Evolutionary conservation across 805 yeast genomes (phyloP), one percentile per base, ranked within the genome.

Genomic region (Torulaspora gathmanii): DNA sequence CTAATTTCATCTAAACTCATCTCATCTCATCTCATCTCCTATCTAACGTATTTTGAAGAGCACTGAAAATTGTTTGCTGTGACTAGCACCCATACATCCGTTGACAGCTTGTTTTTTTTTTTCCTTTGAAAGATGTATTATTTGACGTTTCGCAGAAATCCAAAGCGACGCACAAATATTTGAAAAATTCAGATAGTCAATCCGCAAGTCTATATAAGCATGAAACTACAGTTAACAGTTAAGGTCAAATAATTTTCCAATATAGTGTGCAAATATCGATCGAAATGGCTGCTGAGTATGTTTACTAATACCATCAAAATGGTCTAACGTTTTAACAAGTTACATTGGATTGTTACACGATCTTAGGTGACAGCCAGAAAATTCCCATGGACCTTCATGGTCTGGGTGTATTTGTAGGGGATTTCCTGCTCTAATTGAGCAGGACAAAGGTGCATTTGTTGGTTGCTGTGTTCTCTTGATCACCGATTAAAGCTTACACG

Each of bases 251-350:
- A 4, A 20, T 20, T 20, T 6, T 20, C 22, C 6, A 20, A 16
- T 12, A 5, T 19, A 37, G 26, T 34, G 34, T 28, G 33, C 20
- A 29, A 37, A 39, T 31, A 31, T 31, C 42, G 11, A 30, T 31
- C 44, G 57, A 53, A 62, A 65, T 65, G 69, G 68, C 67, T 58
- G 67, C 68, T 54, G 62, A 58, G 70, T 65, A 65, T 64, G 70
- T 65, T 46, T 33, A 10, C 13, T 31, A 4, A 13, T 15, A 4
- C 33, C 25, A 37, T 25, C 16, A 8, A 22, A 31, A 31, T 31
- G 34, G 34, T 12, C 8, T 15, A 31, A 15, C 17, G n/a, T 13
- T 16, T 31, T 47, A 51, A 44, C 57, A 56, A 51, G 57, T 56
- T 53, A 48, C 60, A 55, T 56, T 52, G 57, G 49, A 50, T 45